Base-by-base conservation (phyloP, 352 stramenopile species). In the Phytophthora podocarpi region DNA sequence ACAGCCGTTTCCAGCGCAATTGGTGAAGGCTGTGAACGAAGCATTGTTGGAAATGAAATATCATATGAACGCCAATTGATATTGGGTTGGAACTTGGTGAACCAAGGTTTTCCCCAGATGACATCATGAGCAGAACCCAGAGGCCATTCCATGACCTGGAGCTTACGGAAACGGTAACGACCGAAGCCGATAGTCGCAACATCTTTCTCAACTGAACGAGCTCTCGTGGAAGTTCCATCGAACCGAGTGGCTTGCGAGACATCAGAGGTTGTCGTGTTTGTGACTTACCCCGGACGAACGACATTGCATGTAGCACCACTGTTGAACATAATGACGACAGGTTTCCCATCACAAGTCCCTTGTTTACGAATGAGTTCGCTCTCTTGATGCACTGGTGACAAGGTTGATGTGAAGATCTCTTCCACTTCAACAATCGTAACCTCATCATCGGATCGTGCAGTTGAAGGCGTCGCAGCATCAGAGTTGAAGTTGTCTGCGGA, bases 321-420 rank as follows among this genome's bases (percentile, higher is more conserved):
- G 49, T 67, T 42, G 34, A 67, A 45, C 59, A 67, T 57, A 18
- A 67, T 56, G 10, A 30, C 18, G 40, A 57, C 49, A 37, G 20
- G 39, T 56, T 56, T 56, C 6, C 51, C 58, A 45, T 67, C 32
- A 41, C 30, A 59, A 36, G 28, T 58, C 15, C 47, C 47, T 30
- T 35, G 23, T 26, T 45, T 61, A 34, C 49, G 40, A 50, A 67
- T 41, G 10, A 67, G 21, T 39, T 67, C 35, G 18, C 57, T 58
- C 20, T 52, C 40, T 36, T 36, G n/a, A n/a, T n/a, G n/a, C n/a
- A n/a, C n/a, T n/a, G n/a, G n/a, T n/a, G n/a, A n/a, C n/a, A n/a
- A n/a, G n/a, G n/a, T n/a, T n/a, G n/a, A n/a, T n/a, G n/a, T n/a
- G n/a, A n/a, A n/a, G n/a, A n/a, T n/a, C n/a, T n/a, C n/a, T n/a